phyloP scores from a whole-genome alignment of 306 rosid genomes.

The Lithocarpus polystachyus region DNA sequence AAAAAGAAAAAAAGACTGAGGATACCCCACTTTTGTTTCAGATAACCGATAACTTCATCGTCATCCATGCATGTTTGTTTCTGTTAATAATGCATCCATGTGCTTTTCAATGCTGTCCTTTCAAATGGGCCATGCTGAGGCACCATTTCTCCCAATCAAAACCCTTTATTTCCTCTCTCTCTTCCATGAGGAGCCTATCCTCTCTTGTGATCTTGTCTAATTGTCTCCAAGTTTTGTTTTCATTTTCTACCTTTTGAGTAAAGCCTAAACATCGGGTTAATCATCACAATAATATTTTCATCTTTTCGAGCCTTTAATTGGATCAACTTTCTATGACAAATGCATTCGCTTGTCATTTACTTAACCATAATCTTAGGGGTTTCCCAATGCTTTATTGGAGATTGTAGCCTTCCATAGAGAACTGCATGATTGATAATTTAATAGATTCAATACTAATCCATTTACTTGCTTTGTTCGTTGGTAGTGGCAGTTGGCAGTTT shows the following conservation, averaged over 20 bases:
- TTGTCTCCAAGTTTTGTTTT: neutral
- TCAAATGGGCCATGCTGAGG: constrained; percentile 17
- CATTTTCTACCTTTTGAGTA: neutral
- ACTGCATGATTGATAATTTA: constrained; percentile 28
- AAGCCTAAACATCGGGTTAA: neutral
- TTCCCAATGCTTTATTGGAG: constrained; percentile 26
- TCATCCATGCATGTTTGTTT: neutral
- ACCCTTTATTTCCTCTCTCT: neutral
- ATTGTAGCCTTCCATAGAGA: constrained; percentile 20
- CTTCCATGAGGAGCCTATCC: neutral
- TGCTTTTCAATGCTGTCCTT: constrained; percentile 18
- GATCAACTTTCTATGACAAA: constrained; percentile 1
- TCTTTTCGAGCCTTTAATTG: neutral
- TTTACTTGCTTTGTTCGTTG: constrained; percentile 29
- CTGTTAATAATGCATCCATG: constrained; percentile 28
- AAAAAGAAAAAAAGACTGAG: neutral
- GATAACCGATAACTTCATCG: neutral
- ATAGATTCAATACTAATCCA: constrained; percentile 13
- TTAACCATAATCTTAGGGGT: neutral
- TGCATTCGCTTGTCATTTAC: constrained; percentile 21
- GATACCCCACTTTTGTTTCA: constrained; percentile 16
- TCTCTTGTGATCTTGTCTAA: neutral
- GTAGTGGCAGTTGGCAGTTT: constrained; percentile 62
- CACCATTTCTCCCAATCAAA: neutral
- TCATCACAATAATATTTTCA: neutral